Evolutionary conservation across 768 basidiomycete species (phyloP).

Genomic region (Serendipita sp.): DNA sequence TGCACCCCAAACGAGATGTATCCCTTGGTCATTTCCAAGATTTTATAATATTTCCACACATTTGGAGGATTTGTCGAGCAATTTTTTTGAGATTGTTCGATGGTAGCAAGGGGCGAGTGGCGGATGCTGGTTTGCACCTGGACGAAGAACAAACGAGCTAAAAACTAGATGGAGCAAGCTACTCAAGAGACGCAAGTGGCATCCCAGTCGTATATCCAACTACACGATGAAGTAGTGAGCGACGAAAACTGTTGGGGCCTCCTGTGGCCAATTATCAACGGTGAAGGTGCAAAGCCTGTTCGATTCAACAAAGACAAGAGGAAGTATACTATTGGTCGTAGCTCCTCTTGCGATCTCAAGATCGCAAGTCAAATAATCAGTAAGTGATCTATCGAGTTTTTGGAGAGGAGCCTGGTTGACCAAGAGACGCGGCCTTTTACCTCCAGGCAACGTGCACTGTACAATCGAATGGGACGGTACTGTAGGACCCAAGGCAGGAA

Average conservation of each 20-base stretch:
- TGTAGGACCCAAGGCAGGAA: constrained; percentile 24
- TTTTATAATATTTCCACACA: background rate
- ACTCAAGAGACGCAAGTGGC: constrained; percentile 21
- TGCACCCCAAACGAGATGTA: too few relatives aligned
- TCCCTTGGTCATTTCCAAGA: too few relatives aligned
- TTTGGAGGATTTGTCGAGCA: background rate
- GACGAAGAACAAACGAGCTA: constrained; percentile 8
- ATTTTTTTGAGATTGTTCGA: background rate
- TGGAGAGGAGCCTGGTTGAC: constrained; percentile 17
- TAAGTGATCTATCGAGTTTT: constrained; percentile 24
- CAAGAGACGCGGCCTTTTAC: background rate
- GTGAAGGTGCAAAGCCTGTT: constrained; percentile 30
- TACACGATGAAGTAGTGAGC: background rate
- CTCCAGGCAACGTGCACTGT: constrained; percentile 43
- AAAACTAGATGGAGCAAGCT: constrained; percentile 26
- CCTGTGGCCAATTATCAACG: constrained; percentile 41
- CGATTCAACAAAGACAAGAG: constrained; percentile 43
- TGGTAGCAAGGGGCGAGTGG: background rate
- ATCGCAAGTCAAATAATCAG: constrained; percentile 61
- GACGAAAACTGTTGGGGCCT: constrained; percentile 47
- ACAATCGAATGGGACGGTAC: constrained; percentile 43
- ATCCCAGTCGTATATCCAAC: constrained; percentile 17
- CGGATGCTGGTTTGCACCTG: background rate
- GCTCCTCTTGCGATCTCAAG: constrained; percentile 33
- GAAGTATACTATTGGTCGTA: constrained; percentile 40